phyloP scores from a whole-genome alignment of 2,329 filamentous ascomycete genomes.

The Neoarthrinium moseri region DNA sequence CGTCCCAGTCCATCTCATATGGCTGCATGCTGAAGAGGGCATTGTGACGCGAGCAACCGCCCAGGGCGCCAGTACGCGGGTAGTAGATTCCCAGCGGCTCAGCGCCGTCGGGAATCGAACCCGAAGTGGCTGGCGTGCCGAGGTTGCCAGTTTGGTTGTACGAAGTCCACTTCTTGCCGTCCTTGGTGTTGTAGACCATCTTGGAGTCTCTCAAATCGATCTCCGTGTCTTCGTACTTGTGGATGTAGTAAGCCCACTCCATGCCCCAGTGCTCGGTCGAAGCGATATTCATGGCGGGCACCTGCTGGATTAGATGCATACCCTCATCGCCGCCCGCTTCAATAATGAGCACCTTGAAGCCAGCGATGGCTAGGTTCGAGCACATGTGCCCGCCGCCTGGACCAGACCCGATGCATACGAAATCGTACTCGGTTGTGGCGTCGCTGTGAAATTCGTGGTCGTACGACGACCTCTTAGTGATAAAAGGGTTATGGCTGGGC shows the following conservation, averaged over 20 bases:
- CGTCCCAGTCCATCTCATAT: conserved; percentile 57
- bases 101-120: conserved; percentile 13
- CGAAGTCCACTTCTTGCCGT: conserved; percentile 16
- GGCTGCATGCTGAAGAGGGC: conserved; percentile 60
- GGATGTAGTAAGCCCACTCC: conserved; percentile 25
- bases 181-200: conserved; percentile 37
- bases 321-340: conserved; percentile 56
- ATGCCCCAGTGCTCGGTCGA: conserved; percentile 43
- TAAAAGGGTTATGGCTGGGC: conserved; percentile 5
- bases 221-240: conserved; percentile 11
- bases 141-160: conserved; percentile 11
- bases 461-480: conserved; percentile 5
- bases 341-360: conserved; percentile 51
- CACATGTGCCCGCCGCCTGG: conserved; percentile 51
- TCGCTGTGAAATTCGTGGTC: conserved; percentile 9
- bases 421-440: conserved; percentile 35
- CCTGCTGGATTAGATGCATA: conserved; percentile 35
- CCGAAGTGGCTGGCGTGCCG: conserved; percentile 6
- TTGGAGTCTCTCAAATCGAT: conserved; percentile 42
- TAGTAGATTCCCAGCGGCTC: conserved; percentile 20
- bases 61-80: conserved; percentile 32
- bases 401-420: conserved; percentile 47
- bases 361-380: conserved; percentile 49
- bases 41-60: conserved; percentile 54
- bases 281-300: conserved; percentile 45